Percentiles rank a stretch among this genome's conserved stretches.
phyloP scores from a whole-genome alignment of 768 basidiomycete species.

The Suillus fuscotomentosus region DNA sequence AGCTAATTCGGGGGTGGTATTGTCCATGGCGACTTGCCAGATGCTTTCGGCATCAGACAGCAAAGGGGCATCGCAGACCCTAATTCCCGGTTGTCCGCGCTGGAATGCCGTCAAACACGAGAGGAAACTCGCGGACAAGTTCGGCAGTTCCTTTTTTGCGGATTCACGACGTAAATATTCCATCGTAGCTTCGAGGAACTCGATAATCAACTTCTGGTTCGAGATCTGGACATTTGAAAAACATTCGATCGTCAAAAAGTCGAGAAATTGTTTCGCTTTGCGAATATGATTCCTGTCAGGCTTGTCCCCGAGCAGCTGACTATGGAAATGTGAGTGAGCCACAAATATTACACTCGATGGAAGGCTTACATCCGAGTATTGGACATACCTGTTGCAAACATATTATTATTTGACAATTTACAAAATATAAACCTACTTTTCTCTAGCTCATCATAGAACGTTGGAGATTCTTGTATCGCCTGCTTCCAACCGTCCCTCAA shows the following conservation, averaged over 20 bases:
- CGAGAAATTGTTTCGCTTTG: constrained; percentile 6
- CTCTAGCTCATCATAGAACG: neutral
- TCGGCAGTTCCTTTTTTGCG: neutral
- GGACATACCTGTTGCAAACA: neutral
- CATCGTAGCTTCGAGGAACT: neutral
- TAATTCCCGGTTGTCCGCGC: constrained; percentile 12
- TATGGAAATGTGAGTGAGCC: neutral
- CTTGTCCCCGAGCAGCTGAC: neutral
- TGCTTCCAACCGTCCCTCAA: constrained; percentile 1
- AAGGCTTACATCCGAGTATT: neutral
- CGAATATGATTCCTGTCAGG: neutral
- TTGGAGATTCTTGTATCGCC: neutral
- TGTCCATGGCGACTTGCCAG: constrained; percentile 35
- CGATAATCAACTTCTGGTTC: neutral
- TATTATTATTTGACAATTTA: neutral
- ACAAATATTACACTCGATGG: neutral
- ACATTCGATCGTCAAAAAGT: constrained; percentile 4
- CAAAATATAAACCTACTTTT: neutral
- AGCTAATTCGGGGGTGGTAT: constrained; percentile 31
- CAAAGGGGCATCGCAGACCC: constrained; percentile 5
- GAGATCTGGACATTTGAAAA: constrained; percentile 4
- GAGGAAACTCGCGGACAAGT: constrained; percentile 37
- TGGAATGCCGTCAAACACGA: constrained; percentile 30
- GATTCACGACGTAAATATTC: neutral
- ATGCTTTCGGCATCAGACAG: constrained; percentile 33